Evolutionary conservation across 2,329 filamentous ascomycete species (phyloP).

Genomic region (Arachnomyces sp.): DNA sequence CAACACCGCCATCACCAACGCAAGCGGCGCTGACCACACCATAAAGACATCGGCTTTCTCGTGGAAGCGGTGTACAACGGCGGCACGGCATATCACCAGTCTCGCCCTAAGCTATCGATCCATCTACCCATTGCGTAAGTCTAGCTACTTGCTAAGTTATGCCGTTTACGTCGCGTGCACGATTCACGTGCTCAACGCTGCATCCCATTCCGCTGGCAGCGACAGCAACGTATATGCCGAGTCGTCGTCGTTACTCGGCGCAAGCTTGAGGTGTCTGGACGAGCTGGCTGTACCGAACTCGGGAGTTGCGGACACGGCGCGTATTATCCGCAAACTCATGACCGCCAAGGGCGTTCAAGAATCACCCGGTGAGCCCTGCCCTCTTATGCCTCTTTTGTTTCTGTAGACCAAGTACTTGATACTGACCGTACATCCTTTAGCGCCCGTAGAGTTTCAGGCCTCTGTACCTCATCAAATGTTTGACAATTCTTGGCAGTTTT

Average conservation of each 20-base stretch:
- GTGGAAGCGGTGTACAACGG: conserved; percentile 26
- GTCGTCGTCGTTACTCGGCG: conserved; percentile 18
- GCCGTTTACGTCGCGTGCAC: conserved; percentile 38
- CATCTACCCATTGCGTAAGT: conserved; percentile 33
- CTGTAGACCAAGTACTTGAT: no score
- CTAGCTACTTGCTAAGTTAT: conserved; percentile 37
- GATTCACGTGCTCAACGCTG: conserved; percentile 35
- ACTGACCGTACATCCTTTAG: no score
- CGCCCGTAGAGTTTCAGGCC: no score
- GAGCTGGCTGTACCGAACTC: conserved; percentile 19
- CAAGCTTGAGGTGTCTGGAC: conserved; percentile 25
- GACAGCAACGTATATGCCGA: conserved; percentile 16
- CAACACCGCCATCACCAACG: conserved; percentile 16
- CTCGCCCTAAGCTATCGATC: conserved; percentile 29
- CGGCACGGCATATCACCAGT: conserved; percentile 31
- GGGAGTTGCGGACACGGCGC: conserved; percentile 13
- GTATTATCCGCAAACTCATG: conserved; percentile 15
- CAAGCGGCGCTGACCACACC: no score
- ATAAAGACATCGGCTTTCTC: no score
- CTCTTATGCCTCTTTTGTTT: no score
- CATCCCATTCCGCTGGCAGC: no score
- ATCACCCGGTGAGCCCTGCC: conserved; percentile 10
- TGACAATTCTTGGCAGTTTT: no score
- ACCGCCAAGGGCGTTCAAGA: conserved; percentile 11
- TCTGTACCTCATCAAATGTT: no score